A percentile compares a stretch with the other conserved stretches of the same genome.
Conservation (phyloP, 192 early-diverging fungal genomes). For the Coemansia asiatica region DNA sequence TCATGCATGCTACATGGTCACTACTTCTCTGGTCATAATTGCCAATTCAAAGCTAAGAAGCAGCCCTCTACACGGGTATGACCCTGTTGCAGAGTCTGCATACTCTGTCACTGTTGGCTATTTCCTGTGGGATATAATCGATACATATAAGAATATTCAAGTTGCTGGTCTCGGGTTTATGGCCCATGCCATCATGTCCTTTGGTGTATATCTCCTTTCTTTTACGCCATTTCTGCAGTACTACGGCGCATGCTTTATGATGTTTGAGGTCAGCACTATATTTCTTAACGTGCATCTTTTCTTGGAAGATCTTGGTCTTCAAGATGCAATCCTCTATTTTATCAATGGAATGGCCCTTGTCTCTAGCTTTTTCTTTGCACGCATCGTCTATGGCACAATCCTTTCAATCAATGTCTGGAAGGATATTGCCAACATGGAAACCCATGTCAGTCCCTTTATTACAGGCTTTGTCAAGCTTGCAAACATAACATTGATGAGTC, state of each 20-base stretch:
- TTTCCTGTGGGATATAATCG: slow-evolving; percentile 88
- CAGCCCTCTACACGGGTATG: slow-evolving; percentile 69
- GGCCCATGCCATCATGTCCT: slow-evolving; percentile 75
- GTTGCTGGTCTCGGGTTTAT: slow-evolving; percentile 77
- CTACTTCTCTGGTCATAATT: slow-evolving; percentile 63
- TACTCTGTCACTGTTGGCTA: slow-evolving; percentile 82
- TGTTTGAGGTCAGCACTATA: slow-evolving; percentile 87
- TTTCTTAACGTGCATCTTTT: slow-evolving; percentile 88
- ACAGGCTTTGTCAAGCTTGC: slow-evolving; percentile 25
- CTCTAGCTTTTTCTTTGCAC: slow-evolving; percentile 71
- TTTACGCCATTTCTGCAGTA: slow-evolving; percentile 77
- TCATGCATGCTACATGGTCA: slow-evolving; percentile 67
- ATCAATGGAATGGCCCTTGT: slow-evolving; percentile 84
- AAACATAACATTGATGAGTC: slow-evolving; percentile 28
- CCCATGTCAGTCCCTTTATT: slow-evolving; percentile 30
- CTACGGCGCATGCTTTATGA: slow-evolving; percentile 84
- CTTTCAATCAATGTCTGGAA: slow-evolving; percentile 63
- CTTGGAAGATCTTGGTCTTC: slow-evolving; percentile 75
- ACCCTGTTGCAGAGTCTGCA: slow-evolving; percentile 66
- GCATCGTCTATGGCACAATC: slow-evolving; percentile 76
- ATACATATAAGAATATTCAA: slow-evolving; percentile 66
- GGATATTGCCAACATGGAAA: slow-evolving; percentile 26
- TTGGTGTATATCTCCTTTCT: slow-evolving; percentile 71
- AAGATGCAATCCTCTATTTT: slow-evolving; percentile 72
- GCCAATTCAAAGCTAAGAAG: slow-evolving; percentile 59